phyloP scores from a whole-genome alignment of 371 early-diverging fungal genomes.

The Rhizopus stolonifer region DNA sequence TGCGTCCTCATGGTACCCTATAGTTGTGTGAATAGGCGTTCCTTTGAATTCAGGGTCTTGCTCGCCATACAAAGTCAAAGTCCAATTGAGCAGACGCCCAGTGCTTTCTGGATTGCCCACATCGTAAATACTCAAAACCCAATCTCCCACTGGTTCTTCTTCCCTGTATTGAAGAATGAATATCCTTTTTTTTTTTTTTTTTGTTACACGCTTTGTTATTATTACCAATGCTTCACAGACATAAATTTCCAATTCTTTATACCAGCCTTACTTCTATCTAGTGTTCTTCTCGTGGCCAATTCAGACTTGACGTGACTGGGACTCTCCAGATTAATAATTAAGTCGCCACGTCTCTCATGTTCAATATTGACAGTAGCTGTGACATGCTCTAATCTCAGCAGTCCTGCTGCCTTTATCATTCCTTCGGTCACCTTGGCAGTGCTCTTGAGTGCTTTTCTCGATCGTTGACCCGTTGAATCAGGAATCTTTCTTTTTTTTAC shows the following conservation, averaged over 20 bases:
- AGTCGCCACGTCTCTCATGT: conserved; percentile 80
- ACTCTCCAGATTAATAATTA: conserved; percentile 73
- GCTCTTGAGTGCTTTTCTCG: conserved; percentile 39
- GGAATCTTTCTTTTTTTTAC: conserved; percentile 60
- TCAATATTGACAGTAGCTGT: conserved; percentile 82
- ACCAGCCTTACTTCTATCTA: conserved; percentile 71
- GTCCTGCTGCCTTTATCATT: conserved; percentile 49
- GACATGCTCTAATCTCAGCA: conserved; percentile 80
- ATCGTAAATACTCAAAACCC: conserved; percentile 77
- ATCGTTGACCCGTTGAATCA: conserved; percentile 32
- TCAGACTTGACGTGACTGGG: conserved; percentile 69
- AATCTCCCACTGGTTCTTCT: conserved; percentile 79
- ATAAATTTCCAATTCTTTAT: conserved; percentile 94
- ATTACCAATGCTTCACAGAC: conserved; percentile 96
- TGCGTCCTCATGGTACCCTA: conserved; percentile 10
- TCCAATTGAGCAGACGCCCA: conserved; percentile 63
- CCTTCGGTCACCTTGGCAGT: conserved; percentile 46
- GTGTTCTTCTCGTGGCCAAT: conserved; percentile 65
- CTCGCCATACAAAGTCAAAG: conserved; percentile 71
- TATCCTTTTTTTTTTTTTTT: too few species aligned
- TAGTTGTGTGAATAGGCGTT: conserved; percentile 24
- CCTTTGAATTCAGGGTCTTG: conserved; percentile 31
- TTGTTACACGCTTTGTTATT: too few species aligned
- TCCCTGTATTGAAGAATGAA: conserved; percentile 64
- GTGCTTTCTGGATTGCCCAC: conserved; percentile 37